A percentile compares a stretch with the other conserved stretches of the same genome.
Conservation (phyloP, 805 yeast genomes). For the Debaryomyces maramus region DNA sequence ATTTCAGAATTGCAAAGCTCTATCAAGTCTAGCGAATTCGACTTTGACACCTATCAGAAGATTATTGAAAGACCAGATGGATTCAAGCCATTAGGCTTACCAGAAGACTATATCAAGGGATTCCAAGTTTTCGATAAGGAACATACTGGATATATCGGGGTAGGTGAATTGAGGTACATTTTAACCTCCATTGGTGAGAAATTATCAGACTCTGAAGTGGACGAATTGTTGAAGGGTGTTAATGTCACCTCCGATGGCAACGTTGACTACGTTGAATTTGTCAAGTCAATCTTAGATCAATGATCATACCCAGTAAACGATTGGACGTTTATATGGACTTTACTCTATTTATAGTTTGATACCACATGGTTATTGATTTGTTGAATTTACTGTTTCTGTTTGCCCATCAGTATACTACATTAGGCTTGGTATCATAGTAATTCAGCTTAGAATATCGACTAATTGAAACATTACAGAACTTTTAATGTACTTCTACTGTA, state of each 20-base stretch:
- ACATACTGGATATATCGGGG: conserved; percentile 92
- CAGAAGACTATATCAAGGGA: conserved; percentile 83
- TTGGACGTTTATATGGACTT: not conserved
- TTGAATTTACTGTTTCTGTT: no score
- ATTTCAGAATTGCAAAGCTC: conserved; percentile 50
- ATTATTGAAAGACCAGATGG: conserved; percentile 85
- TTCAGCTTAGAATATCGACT: no score
- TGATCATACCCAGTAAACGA: no score
- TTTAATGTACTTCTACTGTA: no score
- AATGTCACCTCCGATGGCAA: conserved; percentile 91
- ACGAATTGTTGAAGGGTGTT: conserved; percentile 93
- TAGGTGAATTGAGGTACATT: conserved; percentile 94
- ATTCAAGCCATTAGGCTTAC: conserved; percentile 82
- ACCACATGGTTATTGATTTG: no score
- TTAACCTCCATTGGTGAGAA: conserved; percentile 96
- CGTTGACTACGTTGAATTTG: conserved; percentile 93
- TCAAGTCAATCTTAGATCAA: conserved; percentile 89
- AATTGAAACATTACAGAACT: no score
- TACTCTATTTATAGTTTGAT: conserved; percentile 1
- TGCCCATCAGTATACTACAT: no score
- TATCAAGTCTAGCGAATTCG: conserved; percentile 54
- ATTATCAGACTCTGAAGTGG: conserved; percentile 86
- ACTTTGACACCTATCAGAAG: conserved; percentile 73
- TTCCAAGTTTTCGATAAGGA: conserved; percentile 98
- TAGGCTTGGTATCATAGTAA: no score